Percentiles rank a stretch among this genome's conserved stretches.
These are phyloP conservation scores for Rhynchospora breviuscula DNA, from an alignment of 176 grass and related monocot species.

Conservation along the genomic window DNA sequence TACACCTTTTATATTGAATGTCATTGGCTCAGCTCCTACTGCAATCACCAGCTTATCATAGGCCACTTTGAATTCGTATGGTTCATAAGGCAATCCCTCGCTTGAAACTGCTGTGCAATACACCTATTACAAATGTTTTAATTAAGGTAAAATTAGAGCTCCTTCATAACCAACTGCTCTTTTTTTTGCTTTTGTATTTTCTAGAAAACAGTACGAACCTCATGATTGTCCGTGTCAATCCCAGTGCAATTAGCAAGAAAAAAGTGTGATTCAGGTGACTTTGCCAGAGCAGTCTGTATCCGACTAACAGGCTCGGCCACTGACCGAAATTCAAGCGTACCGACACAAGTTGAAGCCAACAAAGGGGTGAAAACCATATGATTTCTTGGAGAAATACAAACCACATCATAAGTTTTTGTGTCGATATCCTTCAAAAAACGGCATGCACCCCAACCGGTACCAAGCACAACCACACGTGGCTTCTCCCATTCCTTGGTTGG, in stretches of 20 bases:
- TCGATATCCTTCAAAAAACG: constrained; percentile 79
- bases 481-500: constrained; percentile 55
- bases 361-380: constrained; percentile 99
- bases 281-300: constrained; percentile 71
- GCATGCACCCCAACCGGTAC: constrained; percentile 87
- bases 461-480: constrained; percentile 70
- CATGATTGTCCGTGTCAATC: constrained; percentile 56
- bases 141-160: background rate
- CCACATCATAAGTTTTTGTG: constrained; percentile 66
- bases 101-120: constrained; percentile 39
- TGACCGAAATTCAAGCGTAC: constrained; percentile 83
- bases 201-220: constrained; percentile 23
- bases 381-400: constrained; percentile 90
- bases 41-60: constrained; percentile 98
- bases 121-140: constrained; percentile 22
- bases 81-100: constrained; percentile 32
- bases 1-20: constrained; percentile 91
- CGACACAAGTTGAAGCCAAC: constrained; percentile 86
- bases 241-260: constrained; percentile 55
- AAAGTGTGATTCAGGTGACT: constrained; percentile 65
- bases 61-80: constrained; percentile 67
- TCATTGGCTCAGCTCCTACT: constrained; percentile 70
- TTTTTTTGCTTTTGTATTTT: background rate
- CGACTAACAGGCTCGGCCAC: constrained; percentile 81
- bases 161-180: background rate